A percentile compares a stretch with the other conserved stretches of the same genome.
These are phyloP conservation scores for Monosporascus sp. DNA, from an alignment of 2,329 filamentous ascomycete genomes.

Conservation along the genomic window DNA sequence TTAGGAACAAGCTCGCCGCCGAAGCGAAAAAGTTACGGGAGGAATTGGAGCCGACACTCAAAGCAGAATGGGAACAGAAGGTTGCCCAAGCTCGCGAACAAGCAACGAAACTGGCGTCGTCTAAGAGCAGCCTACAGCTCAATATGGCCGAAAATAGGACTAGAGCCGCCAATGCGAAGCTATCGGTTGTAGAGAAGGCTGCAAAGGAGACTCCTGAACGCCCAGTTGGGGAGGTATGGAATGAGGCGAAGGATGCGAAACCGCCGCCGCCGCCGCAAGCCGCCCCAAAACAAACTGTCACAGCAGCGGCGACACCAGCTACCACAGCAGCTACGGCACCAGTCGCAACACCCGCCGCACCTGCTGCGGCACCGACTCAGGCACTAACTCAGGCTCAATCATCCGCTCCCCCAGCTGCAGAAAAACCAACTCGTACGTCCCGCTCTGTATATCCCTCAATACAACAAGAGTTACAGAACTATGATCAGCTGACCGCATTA, in stretches of 20 bases:
- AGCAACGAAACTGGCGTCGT: slow-evolving; percentile 67
- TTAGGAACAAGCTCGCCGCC: slow-evolving; percentile 65
- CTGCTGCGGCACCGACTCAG: neutral
- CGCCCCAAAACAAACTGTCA: slow-evolving; percentile 23
- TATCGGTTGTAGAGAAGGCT: slow-evolving; percentile 74
- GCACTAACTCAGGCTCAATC: neutral
- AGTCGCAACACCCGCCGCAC: neutral
- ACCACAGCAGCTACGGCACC: slow-evolving; percentile 1
- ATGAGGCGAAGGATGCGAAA: slow-evolving; percentile 66
- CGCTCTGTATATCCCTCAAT: neutral
- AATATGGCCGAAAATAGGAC: slow-evolving; percentile 74
- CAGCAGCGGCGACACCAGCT: slow-evolving; percentile 4
- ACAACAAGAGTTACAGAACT: no score
- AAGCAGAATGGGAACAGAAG: slow-evolving; percentile 49
- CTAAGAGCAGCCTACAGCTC: slow-evolving; percentile 68
- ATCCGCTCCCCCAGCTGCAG: neutral
- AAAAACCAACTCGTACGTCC: slow-evolving; percentile 2
- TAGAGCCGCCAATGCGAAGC: slow-evolving; percentile 62
- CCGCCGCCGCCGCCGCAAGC: slow-evolving; percentile 27
- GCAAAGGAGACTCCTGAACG: slow-evolving; percentile 80
- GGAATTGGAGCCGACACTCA: slow-evolving; percentile 44
- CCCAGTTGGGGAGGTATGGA: slow-evolving; percentile 83
- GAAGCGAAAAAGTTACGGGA: slow-evolving; percentile 58
- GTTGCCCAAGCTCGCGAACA: slow-evolving; percentile 52
- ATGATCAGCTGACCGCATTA: no score